Evolutionary conservation across 179 eudicot species (phyloP).

Genomic region (Silene noctiflora): DNA sequence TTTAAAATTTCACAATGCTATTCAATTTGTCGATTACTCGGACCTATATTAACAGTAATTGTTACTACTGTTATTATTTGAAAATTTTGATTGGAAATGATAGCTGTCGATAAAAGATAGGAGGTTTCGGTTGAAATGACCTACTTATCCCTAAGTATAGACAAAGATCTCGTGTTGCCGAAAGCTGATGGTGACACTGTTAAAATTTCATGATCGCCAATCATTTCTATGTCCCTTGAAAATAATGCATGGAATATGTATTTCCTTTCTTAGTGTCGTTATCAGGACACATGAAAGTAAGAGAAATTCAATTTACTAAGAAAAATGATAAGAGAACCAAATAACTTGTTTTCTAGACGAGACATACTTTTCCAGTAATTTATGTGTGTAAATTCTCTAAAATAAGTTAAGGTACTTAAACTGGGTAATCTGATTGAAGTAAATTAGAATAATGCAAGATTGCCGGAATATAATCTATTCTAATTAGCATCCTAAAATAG

Average conservation of each 20-base stretch:
- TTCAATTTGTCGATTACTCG: background rate
- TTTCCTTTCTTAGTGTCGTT: background rate
- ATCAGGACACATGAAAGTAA: background rate
- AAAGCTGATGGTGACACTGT: conserved; percentile 18
- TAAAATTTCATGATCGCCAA: conserved; percentile 3
- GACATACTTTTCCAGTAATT: too few species aligned
- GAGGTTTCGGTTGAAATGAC: conserved; percentile 18
- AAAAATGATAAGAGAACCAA: background rate
- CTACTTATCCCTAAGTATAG: conserved; percentile 6
- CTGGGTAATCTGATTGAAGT: background rate
- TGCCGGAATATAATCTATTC: background rate
- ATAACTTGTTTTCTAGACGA: background rate
- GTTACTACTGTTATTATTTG: background rate
- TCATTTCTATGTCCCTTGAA: background rate
- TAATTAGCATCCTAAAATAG: background rate
- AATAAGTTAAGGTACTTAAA: too few species aligned
- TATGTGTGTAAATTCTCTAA: too few species aligned
- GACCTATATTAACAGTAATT: too few species aligned
- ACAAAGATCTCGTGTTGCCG: background rate
- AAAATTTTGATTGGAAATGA: conserved; percentile 7
- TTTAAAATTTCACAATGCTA: too few species aligned
- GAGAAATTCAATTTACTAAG: background rate
- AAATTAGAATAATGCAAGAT: background rate
- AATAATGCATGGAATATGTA: background rate
- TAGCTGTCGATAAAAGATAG: conserved; percentile 4